Conservation (phyloP, 805 yeast genomes). For the Saccharomycopsis amapae region DNA sequence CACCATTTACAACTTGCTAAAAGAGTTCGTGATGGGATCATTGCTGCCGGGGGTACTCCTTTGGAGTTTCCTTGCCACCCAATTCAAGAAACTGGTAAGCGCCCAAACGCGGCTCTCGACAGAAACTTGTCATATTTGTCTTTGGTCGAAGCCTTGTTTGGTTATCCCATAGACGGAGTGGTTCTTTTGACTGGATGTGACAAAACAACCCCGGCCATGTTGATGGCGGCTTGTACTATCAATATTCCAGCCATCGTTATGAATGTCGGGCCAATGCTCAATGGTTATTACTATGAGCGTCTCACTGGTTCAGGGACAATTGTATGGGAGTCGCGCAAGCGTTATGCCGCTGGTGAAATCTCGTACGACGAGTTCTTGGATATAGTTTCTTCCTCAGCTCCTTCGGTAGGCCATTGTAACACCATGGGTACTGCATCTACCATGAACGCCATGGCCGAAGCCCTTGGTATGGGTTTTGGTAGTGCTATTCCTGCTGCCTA, state of each 20-base stretch:
- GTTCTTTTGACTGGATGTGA: slow-evolving; percentile 33
- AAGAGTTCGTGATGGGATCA: slow-evolving; percentile 24
- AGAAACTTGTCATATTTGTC: slow-evolving; percentile 24
- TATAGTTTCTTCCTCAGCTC: slow-evolving; percentile 23
- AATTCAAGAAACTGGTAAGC: slow-evolving; percentile 25
- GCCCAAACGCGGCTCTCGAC: slow-evolving; percentile 25
- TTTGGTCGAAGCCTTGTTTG: slow-evolving; percentile 24
- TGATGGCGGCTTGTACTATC: slow-evolving; percentile 49
- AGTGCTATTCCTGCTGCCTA: slow-evolving; percentile 22
- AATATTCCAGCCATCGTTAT: slow-evolving; percentile 46
- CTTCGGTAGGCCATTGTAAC: slow-evolving; percentile 22
- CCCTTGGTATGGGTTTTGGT: slow-evolving; percentile 21
- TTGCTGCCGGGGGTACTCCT: slow-evolving; percentile 25
- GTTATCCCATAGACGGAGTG: slow-evolving; percentile 25
- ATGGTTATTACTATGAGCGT: slow-evolving; percentile 23
- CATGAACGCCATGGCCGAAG: slow-evolving; percentile 23
- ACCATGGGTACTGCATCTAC: slow-evolving; percentile 23
- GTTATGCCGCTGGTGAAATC: slow-evolving; percentile 23
- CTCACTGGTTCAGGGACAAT: slow-evolving; percentile 26
- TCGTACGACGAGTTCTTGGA: slow-evolving; percentile 24
- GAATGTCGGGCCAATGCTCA: slow-evolving; percentile 39
- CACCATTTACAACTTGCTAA: slow-evolving; percentile 24
- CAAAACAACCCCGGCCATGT: slow-evolving; percentile 47
- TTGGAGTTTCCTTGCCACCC: slow-evolving; percentile 26
- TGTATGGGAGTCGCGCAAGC: slow-evolving; percentile 24